Evolutionary conservation across 768 basidiomycete genomes (phyloP), one percentile per base, ranked within the genome.

Genomic region (Russula virescens): DNA sequence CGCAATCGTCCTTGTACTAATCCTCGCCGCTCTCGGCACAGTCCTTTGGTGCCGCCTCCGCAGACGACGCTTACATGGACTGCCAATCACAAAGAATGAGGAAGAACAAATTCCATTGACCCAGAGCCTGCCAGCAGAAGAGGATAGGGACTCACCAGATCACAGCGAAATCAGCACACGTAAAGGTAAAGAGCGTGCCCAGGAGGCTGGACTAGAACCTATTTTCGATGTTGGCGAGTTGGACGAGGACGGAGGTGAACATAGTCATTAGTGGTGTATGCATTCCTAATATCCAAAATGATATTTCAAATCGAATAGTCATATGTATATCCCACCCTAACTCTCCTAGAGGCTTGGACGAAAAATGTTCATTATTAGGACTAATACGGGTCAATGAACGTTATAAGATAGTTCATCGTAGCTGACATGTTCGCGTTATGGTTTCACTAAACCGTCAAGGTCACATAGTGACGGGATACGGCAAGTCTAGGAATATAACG

Each of bases 401-500:
- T 38, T 18, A 43, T 43, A 18, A 18, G 42, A 40, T 31, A 40
- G 38, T 10, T 16, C 9, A 58, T 43, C 31, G 52, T 11, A 58
- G 43, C 53, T 46, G 49, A 59, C 45, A 75, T 88, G 87, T 88
- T 71, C 79, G 77, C 84, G 76, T 83, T 84, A 89, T 89, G 88
- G 88, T 88, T 87, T 88, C 68, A 83, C 86, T 83, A 80, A 74
- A 84, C 87, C 84, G 85, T 88, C 86, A 88, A 81, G 66, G 86
- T 82, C 81, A 87, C 87, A 81, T 87, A 87, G 84, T 86, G 77
- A 80, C 86, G 78, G 73, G 71, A 75, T 87, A 86, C 86, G 83
- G 86, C 78, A 83, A 82, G 83, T 85, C 79, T 78, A 86, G 86
- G 84, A 87, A 89, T 88, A 89, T 89, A 82, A 87, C 83, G 84